Conservation (phyloP, 2,329 filamentous ascomycete genomes). For the Fusarium luffae region DNA sequence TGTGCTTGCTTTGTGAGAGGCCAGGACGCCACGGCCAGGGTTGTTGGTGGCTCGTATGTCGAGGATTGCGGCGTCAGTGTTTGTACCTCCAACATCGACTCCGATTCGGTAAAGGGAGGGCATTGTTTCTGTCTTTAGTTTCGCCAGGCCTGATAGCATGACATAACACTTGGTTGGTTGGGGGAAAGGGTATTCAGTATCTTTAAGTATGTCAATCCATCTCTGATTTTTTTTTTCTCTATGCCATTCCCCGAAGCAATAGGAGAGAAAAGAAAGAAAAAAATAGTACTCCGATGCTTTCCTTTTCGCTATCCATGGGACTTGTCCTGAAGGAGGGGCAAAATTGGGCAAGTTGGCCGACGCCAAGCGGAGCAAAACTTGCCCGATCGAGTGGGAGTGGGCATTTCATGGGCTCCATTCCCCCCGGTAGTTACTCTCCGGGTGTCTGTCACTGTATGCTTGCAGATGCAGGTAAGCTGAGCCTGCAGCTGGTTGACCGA, state of each 20-base stretch:
- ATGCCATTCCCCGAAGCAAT: background rate
- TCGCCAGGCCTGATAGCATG: constrained; percentile 15
- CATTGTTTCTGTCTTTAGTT: constrained; percentile 39
- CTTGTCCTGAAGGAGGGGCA: background rate
- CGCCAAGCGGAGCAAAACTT: constrained; percentile 23
- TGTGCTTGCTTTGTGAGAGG: constrained; percentile 61
- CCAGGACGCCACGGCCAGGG: constrained; percentile 55
- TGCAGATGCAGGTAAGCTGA: background rate
- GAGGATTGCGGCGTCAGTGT: constrained; percentile 59
- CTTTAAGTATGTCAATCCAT: background rate
- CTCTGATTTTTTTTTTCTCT: background rate
- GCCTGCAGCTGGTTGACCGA: background rate
- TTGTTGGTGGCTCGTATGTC: constrained; percentile 52
- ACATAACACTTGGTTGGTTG: background rate
- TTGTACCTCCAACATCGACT: constrained; percentile 56
- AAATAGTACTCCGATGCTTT: constrained; percentile 14
- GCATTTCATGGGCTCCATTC: background rate
- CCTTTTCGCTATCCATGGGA: background rate
- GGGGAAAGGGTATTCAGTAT: background rate
- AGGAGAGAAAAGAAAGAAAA: background rate
- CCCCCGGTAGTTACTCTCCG: background rate
- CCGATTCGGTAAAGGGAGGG: constrained; percentile 57
- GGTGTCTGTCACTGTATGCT: background rate
- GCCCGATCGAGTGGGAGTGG: constrained; percentile 1
- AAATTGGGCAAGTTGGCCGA: constrained; percentile 21